phyloP scores from a whole-genome alignment of 2,329 filamentous ascomycete genomes.

The Lachnum nothofagi region DNA sequence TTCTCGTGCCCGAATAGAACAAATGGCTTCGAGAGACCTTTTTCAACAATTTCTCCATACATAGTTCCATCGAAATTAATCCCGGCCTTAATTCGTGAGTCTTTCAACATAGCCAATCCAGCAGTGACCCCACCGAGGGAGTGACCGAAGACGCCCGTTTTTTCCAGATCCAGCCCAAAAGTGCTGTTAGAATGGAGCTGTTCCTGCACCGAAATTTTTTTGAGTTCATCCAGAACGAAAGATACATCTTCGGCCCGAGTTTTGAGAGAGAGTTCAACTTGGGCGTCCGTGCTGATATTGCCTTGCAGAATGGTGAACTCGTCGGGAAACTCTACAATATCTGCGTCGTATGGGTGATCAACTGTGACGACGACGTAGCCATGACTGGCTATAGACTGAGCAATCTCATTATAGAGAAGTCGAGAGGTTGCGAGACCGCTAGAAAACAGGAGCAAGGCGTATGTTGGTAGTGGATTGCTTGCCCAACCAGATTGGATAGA shows the following conservation, averaged over 20 bases:
- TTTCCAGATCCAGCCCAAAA: neutral
- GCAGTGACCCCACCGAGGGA: constrained; percentile 34
- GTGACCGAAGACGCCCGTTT: constrained; percentile 31
- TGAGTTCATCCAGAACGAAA: constrained; percentile 25
- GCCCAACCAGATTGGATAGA: no score
- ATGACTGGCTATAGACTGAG: constrained; percentile 31
- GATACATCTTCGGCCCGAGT: constrained; percentile 22
- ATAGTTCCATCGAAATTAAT: constrained; percentile 38
- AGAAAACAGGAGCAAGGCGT: constrained; percentile 34
- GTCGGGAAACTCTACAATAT: constrained; percentile 34
- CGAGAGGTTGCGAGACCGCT: constrained; percentile 29
- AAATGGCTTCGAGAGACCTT: constrained; percentile 31
- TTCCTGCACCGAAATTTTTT: neutral
- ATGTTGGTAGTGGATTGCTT: no score
- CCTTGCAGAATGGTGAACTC: constrained; percentile 15
- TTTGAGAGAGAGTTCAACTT: constrained; percentile 13
- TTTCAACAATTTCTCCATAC: constrained; percentile 25
- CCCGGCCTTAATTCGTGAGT: constrained; percentile 33
- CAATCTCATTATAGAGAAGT: constrained; percentile 31
- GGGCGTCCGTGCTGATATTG: constrained; percentile 16
- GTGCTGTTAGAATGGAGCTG: neutral
- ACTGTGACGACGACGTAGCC: constrained; percentile 35
- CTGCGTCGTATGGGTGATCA: constrained; percentile 35
- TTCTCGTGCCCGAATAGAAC: constrained; percentile 31
- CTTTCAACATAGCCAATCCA: constrained; percentile 30